Evolutionary conservation across 108 stramenopile genomes (phyloP).

Genomic region (Pseudonitzschia pungens): DNA sequence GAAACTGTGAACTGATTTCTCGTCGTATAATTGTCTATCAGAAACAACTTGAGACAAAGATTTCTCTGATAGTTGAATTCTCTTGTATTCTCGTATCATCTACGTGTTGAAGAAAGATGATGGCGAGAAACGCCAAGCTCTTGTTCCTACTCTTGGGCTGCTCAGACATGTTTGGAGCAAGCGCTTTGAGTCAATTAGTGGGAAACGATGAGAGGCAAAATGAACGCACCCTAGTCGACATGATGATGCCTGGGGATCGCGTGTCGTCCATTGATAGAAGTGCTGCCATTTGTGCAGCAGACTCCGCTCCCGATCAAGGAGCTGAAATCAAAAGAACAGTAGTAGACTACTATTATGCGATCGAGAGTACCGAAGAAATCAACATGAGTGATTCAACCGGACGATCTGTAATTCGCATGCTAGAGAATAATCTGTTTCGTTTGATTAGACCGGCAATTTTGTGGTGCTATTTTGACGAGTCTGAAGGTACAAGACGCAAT

Average conservation of each 20-base stretch:
- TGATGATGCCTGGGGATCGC: conserved; percentile 22
- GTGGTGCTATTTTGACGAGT: conserved; percentile 24
- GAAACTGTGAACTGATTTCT: too few species aligned
- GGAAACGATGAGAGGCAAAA: not conserved
- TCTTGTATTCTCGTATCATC: not conserved
- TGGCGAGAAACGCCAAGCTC: not conserved
- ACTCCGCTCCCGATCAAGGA: not conserved
- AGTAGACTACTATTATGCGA: conserved; percentile 32
- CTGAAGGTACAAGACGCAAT: conserved; percentile 1
- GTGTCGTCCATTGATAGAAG: conserved; percentile 22
- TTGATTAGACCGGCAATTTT: conserved; percentile 28
- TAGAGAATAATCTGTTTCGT: conserved; percentile 24
- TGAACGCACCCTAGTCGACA: conserved; percentile 1
- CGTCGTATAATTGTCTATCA: not conserved
- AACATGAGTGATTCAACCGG: conserved; percentile 2
- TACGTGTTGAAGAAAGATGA: not conserved
- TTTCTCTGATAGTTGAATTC: not conserved
- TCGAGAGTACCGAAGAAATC: conserved; percentile 15
- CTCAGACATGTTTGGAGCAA: not conserved
- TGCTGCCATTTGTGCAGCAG: conserved; percentile 22
- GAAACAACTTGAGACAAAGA: not conserved
- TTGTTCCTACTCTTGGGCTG: not conserved
- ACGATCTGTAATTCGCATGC: conserved; percentile 8
- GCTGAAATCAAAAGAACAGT: conserved; percentile 18
- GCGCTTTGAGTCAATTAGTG: not conserved